Evolutionary conservation across 306 rosid genomes (phyloP), one percentile per base, ranked within the genome.

Genomic region (Prunus padus): DNA sequence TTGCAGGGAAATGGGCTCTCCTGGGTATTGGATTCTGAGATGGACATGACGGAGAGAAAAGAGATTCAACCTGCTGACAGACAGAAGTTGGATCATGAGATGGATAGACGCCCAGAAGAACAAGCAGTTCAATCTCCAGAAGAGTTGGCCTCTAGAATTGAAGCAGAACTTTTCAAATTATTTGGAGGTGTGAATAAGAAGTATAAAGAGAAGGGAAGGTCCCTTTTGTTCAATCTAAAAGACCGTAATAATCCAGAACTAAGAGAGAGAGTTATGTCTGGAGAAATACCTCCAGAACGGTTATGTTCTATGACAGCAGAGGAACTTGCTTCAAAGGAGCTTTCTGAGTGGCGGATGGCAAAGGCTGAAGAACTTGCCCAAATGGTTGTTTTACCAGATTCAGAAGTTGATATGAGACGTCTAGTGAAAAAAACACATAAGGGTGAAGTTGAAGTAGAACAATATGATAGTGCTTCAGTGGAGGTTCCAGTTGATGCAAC

Each of bases 301-400:
- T 84, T 96, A 42, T 96, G 99, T 79, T 89, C 97, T 28, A 96
- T 96, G 99, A 89, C 91, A 60, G 98, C 99, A 0, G 99, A 96
- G 84, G 99, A 96, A 71, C 99, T 96, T 83, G 99, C 99, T 78
- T 96, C 99, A 7, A 88, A 96, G 86, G 98, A 96, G 89, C 99
- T 96, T 78, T 89, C 98, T 65, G 78, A 96, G 86, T 96, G 99
- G 99, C 88, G 99, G 82, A 88, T 89, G 89, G 99, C 99, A 14
- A 96, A 96, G 87, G 99, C 99, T n/a, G 99, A 96, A 81, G 98
- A 96, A 82, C 67, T 92, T 84, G 99, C 96, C 6, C 96, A 96
- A 77, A 96, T 96, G 98, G 96, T 92, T 63, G 93, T 96, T 74
- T 82, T 96, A 75, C 96, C 98, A 2, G 92, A 95, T 83, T 84